Percentiles rank a stretch among this genome's conserved stretches.
Evolutionary conservation across 73 alveolate genomes (phyloP).

Genomic region (Uronychia setigera): DNA sequence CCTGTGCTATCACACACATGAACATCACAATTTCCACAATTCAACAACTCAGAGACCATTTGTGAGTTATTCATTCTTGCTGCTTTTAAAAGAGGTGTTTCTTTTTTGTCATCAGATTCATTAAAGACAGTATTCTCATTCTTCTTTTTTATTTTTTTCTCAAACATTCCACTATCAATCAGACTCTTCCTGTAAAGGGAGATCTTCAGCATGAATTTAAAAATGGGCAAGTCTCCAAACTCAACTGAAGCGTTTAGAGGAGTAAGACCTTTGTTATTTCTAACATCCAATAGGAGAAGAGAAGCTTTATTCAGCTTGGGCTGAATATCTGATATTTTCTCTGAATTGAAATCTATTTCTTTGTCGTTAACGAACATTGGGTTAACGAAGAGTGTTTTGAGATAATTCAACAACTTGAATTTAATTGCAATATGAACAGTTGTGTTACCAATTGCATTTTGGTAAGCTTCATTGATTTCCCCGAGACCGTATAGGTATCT

Average conservation of each 20-base stretch:
- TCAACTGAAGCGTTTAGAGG: conserved; percentile 38
- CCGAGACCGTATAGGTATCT: conserved; percentile 16
- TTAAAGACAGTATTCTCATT: conserved; percentile 5
- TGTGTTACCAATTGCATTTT: conserved; percentile 34
- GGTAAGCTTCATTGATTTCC: conserved; percentile 10
- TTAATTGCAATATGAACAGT: conserved; percentile 47
- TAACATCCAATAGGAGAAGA: background rate
- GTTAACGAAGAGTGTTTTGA: conserved; percentile 22
- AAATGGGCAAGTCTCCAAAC: conserved; percentile 19
- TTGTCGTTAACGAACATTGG: background rate
- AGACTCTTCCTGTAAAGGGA: conserved; percentile 5
- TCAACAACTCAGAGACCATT: conserved; percentile 17
- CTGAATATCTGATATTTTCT: conserved; percentile 24
- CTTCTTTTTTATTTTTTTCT: conserved; percentile 4
- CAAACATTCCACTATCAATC: background rate
- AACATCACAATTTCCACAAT: conserved; percentile 11
- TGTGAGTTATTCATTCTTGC: conserved; percentile 1
- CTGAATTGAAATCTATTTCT: background rate
- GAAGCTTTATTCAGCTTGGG: conserved; percentile 20
- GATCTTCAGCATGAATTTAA: conserved; percentile 24
- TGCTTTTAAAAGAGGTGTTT: conserved; percentile 29
- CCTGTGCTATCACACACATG: conserved; percentile 50
- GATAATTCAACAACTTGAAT: background rate
- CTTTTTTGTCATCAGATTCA: conserved; percentile 31
- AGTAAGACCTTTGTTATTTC: conserved; percentile 34